Evolutionary conservation across 352 stramenopile genomes (phyloP).

Genomic region (Aphanomyces invadans): DNA sequence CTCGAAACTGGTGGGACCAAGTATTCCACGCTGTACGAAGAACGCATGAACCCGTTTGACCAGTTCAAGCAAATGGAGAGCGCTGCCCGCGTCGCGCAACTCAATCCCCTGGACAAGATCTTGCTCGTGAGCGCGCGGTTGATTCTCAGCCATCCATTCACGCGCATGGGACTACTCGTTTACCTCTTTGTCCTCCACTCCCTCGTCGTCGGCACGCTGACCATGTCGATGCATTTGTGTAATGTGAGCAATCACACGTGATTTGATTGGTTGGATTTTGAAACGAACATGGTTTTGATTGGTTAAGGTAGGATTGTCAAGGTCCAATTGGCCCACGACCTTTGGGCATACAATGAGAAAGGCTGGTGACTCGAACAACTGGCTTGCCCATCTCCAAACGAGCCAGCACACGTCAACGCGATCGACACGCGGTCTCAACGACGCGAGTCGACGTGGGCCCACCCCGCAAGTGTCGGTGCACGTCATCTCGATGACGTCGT

Average conservation of each 20-base stretch:
- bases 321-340: no score
- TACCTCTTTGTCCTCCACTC: constrained; percentile 83
- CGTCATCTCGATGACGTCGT: background rate
- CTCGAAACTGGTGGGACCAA: background rate
- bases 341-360: no score
- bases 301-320: no score
- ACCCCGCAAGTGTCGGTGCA: background rate
- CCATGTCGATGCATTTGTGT: constrained; percentile 82
- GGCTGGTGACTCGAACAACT: no score
- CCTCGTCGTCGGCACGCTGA: constrained; percentile 78
- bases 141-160: constrained; percentile 74
- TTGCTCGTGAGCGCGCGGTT: constrained; percentile 78
- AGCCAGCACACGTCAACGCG: background rate
- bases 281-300: background rate
- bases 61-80: constrained; percentile 88
- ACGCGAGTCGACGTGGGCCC: background rate
- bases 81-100: constrained; percentile 83
- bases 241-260: constrained; percentile 55
- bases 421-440: background rate
- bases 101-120: constrained; percentile 88
- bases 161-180: constrained; percentile 70
- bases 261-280: background rate
- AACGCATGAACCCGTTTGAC: constrained; percentile 88
- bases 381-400: no score
- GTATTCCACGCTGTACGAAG: constrained; percentile 69